Evolutionary conservation across 148 eudicot species (phyloP).

Genomic region (Suaeda aralocaspica): DNA sequence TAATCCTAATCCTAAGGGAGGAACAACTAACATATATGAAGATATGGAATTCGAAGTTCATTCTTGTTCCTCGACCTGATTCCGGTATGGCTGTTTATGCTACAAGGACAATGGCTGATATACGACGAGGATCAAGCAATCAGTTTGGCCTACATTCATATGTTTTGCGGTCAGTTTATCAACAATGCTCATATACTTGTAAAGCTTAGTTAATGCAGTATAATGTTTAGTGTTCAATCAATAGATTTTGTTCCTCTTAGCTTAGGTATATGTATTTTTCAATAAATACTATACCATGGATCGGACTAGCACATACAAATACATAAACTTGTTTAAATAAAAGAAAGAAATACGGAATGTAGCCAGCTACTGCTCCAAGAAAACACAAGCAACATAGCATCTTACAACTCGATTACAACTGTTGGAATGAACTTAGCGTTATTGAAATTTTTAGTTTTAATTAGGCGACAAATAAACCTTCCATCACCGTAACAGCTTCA

Average conservation of each 20-base stretch:
- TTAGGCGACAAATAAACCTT: constrained; percentile 25
- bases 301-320: no score
- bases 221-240: no score
- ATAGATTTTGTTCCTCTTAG: no score
- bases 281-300: no score
- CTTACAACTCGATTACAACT: not conserved
- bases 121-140: constrained; percentile 29
- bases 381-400: not conserved
- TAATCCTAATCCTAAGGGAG: no score
- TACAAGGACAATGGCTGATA: constrained; percentile 22
- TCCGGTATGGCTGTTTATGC: constrained; percentile 28
- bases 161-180: not conserved
- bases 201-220: no score
- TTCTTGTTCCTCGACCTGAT: constrained; percentile 21
- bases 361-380: no score
- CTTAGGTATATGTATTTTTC: no score
- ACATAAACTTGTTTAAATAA: no score
- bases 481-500: constrained; percentile 23
- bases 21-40: constrained; percentile 6
- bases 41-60: constrained; percentile 28
- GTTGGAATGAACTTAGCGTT: not conserved
- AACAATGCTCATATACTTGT: no score
- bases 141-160: constrained; percentile 28
- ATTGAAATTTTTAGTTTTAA: not conserved
- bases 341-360: no score